Percentiles rank a stretch among this genome's conserved stretches.
These are phyloP conservation scores for Aspergillus spinulosporus DNA, from an alignment of 2,329 filamentous ascomycete genomes.

Conservation along the genomic window DNA sequence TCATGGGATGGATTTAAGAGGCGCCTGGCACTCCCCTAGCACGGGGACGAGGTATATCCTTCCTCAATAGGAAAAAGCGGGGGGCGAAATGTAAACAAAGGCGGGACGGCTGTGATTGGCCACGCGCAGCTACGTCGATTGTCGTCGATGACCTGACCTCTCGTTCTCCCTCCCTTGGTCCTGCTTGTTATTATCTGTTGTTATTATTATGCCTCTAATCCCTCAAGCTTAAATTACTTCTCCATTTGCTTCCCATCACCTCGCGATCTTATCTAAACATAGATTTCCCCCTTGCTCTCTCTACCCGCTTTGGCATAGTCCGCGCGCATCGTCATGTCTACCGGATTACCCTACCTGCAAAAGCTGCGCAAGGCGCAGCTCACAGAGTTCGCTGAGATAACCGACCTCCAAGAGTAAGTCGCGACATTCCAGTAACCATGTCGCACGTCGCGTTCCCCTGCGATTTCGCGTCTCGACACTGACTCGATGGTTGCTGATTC, in stretches of 20 bases:
- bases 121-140: not conserved
- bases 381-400: slow-evolving; percentile 68
- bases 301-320: slow-evolving; percentile 45
- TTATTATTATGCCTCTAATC: slow-evolving; percentile 7
- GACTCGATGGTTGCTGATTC: not conserved
- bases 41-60: no score
- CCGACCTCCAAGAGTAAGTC: slow-evolving; percentile 72
- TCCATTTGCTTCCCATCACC: slow-evolving; percentile 5
- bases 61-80: slow-evolving; percentile 8
- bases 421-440: slow-evolving; percentile 8
- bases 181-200: slow-evolving; percentile 12
- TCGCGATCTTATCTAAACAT: slow-evolving; percentile 5
- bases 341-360: slow-evolving; percentile 70
- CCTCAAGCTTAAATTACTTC: not conserved
- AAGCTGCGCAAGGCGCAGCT: slow-evolving; percentile 81
- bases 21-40: no score
- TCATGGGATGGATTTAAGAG: not conserved
- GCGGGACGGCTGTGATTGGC: slow-evolving; percentile 14
- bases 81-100: slow-evolving; percentile 27
- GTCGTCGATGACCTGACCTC: not conserved
- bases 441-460: not conserved
- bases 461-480: not conserved
- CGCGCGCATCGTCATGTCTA: slow-evolving; percentile 54
- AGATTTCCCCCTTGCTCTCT: slow-evolving; percentile 9
- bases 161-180: slow-evolving; percentile 19